Evolutionary conservation across 306 rosid genomes (phyloP).

Genomic region (Glycine latifolia): DNA sequence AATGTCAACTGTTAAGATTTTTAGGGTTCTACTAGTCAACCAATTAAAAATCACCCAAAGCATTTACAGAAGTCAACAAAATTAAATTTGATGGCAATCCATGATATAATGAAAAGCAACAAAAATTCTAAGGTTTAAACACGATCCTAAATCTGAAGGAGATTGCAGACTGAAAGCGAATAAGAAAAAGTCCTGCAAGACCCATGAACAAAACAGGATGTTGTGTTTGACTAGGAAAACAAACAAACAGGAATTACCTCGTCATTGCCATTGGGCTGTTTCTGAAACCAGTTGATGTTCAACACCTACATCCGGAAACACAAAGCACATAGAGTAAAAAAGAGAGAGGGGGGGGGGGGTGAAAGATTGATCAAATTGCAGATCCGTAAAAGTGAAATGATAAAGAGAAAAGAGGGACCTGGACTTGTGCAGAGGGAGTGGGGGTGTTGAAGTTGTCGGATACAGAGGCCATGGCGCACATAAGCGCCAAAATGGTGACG

Average conservation of each 20-base stretch:
- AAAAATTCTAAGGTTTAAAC: neutral
- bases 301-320: slow-evolving; percentile 57
- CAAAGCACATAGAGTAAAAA: neutral
- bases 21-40: neutral
- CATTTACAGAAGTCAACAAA: neutral
- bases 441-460: slow-evolving; percentile 78
- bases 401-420: slow-evolving; percentile 51
- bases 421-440: slow-evolving; percentile 73
- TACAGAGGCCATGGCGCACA: slow-evolving; percentile 81
- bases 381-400: slow-evolving; percentile 41
- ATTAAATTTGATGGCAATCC: neutral
- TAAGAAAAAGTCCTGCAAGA: neutral
- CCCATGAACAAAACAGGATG: neutral
- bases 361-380: slow-evolving; percentile 6
- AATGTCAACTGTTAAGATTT: neutral
- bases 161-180: neutral
- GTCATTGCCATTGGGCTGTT: slow-evolving; percentile 89
- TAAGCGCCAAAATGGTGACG: slow-evolving; percentile 79
- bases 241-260: slow-evolving; percentile 60
- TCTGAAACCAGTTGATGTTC: slow-evolving; percentile 87
- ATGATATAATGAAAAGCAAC: neutral
- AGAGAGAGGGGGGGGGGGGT: neutral
- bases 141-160: slow-evolving; percentile 20
- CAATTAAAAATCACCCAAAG: neutral
- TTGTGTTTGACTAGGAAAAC: neutral